These are phyloP conservation scores for Teratosphaeria destructans DNA, from an alignment of 2,329 filamentous ascomycete genomes.

Conservation along the genomic window DNA sequence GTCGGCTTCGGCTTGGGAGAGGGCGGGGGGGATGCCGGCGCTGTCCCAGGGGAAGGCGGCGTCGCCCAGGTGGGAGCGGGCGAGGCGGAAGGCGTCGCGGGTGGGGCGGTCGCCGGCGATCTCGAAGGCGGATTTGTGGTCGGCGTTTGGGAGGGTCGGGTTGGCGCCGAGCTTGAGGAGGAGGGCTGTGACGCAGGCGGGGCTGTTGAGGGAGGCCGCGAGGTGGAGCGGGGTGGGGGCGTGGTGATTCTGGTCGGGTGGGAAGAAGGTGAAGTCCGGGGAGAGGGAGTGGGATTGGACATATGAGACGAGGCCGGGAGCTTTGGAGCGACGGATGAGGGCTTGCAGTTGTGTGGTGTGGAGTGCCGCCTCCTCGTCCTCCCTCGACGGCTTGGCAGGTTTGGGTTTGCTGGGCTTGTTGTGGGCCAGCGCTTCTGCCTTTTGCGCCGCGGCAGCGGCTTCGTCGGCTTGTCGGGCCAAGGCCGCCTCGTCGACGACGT, in stretches of 20 bases:
- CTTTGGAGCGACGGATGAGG: constrained; percentile 78
- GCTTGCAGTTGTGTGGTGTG: constrained; percentile 86
- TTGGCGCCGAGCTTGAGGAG: constrained; percentile 65
- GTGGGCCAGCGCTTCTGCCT: constrained; percentile 19
- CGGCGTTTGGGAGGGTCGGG: constrained; percentile 57
- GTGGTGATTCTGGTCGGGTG: constrained; percentile 62
- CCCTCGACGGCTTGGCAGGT: constrained; percentile 61
- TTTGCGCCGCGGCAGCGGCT: constrained; percentile 31
- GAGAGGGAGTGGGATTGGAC: constrained; percentile 63
- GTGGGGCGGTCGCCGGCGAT: constrained; percentile 77
- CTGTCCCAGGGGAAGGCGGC: constrained; percentile 65
- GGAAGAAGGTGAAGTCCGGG: constrained; percentile 65
- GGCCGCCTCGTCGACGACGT: constrained; percentile 60
- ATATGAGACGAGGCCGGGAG: constrained; percentile 77
- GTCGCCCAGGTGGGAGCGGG: constrained; percentile 73
- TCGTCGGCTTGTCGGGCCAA: constrained; percentile 40
- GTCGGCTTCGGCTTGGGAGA: constrained; percentile 64
- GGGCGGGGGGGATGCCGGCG: constrained; percentile 59
- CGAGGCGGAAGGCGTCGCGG: constrained; percentile 82
- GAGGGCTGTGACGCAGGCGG: constrained; percentile 66
- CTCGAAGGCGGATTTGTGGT: constrained; percentile 74
- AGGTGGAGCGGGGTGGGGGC: constrained; percentile 77
- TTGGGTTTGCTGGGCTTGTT: constrained; percentile 41
- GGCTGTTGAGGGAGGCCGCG: constrained; percentile 68
- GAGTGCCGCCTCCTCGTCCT: constrained; percentile 69